Base-by-base conservation (phyloP, 2,329 filamentous ascomycete genomes). In the Pseudocercospora fuligena region DNA sequence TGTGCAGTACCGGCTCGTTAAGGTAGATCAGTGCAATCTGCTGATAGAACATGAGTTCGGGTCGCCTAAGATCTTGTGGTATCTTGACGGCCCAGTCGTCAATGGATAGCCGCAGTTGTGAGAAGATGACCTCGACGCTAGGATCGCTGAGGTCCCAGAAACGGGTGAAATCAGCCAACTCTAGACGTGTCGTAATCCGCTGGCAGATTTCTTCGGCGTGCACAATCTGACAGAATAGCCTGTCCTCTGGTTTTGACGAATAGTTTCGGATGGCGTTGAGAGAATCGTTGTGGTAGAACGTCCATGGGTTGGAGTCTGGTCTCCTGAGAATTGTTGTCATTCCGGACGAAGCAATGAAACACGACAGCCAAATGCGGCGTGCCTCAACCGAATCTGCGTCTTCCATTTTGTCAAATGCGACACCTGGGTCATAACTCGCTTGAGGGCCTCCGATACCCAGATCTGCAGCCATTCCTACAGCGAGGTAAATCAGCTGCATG, bases 401-500 rank as follows among this genome's bases (percentile, higher is more conserved):
- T 21, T 60, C 40, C 14, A 54, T n/a, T 12, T 56, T 40, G n/a
- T 59, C 57, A 21, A 63, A 63, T 19, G 53, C 61, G 40, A 56
- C 56, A 5, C 53, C 54, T 9, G 66, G 66, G 12, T 64, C 63
- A n/a, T 36, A 53, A 0, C 36, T 36, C 2, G 63, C 59, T 43
- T 64, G 43, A 16, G 62, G 46, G 6, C 70, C 69, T 19, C 89
- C 91, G 7, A 95, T 85, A 0, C 92, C 92, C 29, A 96, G 84
- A 72, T 96, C 92, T 63, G 94, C 88, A 23, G 90, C 90, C 88
- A 95, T 91, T 72, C 92, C 86, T 53, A 89, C 89, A 1, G 91
- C 90, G 72, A 92, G 87, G 76, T 95, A 91, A 46, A 92, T 87
- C 67, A 94, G 85, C 80, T 94, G 91, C 79, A 94, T 94, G 76